Base-by-base conservation (phyloP, 257 asterid species). In the Eustoma russellianum region DNA sequence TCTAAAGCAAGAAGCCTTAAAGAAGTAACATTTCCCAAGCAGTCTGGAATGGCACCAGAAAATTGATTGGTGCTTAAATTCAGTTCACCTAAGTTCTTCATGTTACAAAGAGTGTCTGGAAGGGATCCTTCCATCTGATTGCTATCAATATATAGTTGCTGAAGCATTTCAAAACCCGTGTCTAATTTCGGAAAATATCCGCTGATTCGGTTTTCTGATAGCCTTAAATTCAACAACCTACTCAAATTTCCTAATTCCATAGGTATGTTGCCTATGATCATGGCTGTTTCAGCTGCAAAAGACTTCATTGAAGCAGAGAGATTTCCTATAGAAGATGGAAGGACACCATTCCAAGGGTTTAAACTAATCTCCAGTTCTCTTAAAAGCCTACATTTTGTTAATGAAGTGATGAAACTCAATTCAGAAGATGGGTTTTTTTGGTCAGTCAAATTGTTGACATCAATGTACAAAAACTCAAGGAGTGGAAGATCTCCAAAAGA, bases 401-500 rank as follows among this genome's bases (percentile, higher is more conserved):
- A 40, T 5, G 45, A 50, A 50, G 57, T 60, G 33, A 50, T 35
- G 16, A 60, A 35, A 11, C 50, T 50, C 41, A 60, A 13, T 11
- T 60, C 51, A 13, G 56, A 49, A 50, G 51, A 18, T 18, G 51
- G 30, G 30, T 24, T 24, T 24, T 24, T 24, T 5, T 16, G 30
- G 41, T 45, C 28, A 2, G 55, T 65, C 15, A 76, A 50, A 43
- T 59, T 53, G 63, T 76, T 76, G 5, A 3, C 49, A 2, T 11
- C 17, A 33, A 76, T 17, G 45, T 50, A 16, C 4, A 77, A 55
- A 4, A 14, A 9, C 15, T 58, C 52, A 5, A 77, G 63, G 13
- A 55, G 49, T 17, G 41, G 50, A 17, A 77, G 50, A 17, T 70
- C 50, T 19, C 75, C 83, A 41, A 77, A 50, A 2, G 77, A 69